Percentiles rank a stretch among this genome's conserved stretches.
phyloP scores from a whole-genome alignment of 495 filamentous ascomycete genomes.

The Oidiodendron maius region DNA sequence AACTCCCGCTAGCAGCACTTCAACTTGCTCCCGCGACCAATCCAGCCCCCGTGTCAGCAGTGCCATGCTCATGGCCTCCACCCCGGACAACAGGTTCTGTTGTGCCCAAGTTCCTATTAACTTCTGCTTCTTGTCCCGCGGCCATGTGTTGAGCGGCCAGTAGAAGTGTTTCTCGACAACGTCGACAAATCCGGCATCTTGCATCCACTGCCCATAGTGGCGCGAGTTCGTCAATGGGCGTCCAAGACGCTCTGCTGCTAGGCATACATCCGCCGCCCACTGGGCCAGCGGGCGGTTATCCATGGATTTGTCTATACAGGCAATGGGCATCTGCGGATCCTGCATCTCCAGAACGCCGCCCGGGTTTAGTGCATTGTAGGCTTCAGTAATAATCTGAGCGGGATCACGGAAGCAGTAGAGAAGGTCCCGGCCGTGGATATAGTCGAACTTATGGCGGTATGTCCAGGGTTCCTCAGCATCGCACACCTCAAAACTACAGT shows the following conservation, averaged over 20 bases:
- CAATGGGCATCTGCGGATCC: constrained; percentile 25
- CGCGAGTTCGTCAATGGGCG: not conserved
- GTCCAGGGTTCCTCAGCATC: constrained; percentile 27
- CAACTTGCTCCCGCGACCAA: constrained; percentile 40
- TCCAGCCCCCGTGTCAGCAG: constrained; percentile 34
- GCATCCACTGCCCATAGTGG: constrained; percentile 28
- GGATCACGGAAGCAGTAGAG: constrained; percentile 1
- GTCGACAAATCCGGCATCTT: constrained; percentile 36
- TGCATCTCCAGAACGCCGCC: constrained; percentile 41
- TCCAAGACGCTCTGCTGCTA: constrained; percentile 13
- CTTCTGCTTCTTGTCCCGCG: constrained; percentile 21
- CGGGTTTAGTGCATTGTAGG: constrained; percentile 27
- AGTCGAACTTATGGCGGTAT: constrained; percentile 23
- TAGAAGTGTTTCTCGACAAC: not conserved
- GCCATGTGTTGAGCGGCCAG: not conserved
- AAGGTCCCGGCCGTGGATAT: constrained; percentile 18
- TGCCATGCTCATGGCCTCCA: constrained; percentile 28
- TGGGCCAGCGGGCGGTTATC: not conserved
- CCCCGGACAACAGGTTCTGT: constrained; percentile 29
- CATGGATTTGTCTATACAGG: constrained; percentile 31
- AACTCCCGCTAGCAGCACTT: constrained; percentile 46
- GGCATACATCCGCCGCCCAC: constrained; percentile 27
- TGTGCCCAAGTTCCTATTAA: not conserved
- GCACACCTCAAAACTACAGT: constrained; percentile 27
- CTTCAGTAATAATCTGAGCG: not conserved